Base-by-base conservation (phyloP, 192 early-diverging fungal species). In the Paraglomus occultum region DNA sequence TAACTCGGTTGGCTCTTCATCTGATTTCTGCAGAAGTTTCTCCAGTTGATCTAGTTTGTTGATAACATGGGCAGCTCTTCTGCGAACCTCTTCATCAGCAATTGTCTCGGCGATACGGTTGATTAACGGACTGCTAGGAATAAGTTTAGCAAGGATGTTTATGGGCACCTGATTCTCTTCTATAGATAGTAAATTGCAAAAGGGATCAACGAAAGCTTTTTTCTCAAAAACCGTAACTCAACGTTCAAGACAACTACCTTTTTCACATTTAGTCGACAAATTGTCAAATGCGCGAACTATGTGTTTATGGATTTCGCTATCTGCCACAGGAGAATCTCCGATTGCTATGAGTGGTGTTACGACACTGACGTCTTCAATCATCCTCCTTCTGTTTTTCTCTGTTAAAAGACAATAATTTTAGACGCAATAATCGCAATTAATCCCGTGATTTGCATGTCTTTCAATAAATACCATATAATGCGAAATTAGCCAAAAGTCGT, bases 241-340 rank as follows among this genome's bases (percentile, higher is more conserved):
- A 72, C 65, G 20, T 53, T 50, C 1, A 67, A 76, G 5, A 48
- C 5, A 0, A 61, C 53, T 51, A 76, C 77, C 40, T 79, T 72
- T n/a, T n/a, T n/a, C n/a, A n/a, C n/a, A n/a, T n/a, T n/a, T 51
- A 54, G 74, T 79, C 46, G 75, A 73, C 42, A 86, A 71, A 51
- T 86, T 86, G 71, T 86, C 84, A 12, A 86, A 73, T 1, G 84
- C 84, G 3, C 84, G 76, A 61, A 84, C 72, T 40, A 84, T 76
- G 54, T 86, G 84, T 18, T 80, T 72, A 50, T 78, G 80, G n/a
- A 83, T 76, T 51, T 84, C 84, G n/a, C 72, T 71, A 22, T 72
- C 70, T 67, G 74, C 43, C 67, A 73, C 11, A 51, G 77, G 31
- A 48, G 63, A 31, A 71, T 80, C 50, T 11, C 71, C 82, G 59